These are phyloP conservation scores for Fraxinus americana DNA, from an alignment of 257 asterid species.

Conservation along the genomic window DNA sequence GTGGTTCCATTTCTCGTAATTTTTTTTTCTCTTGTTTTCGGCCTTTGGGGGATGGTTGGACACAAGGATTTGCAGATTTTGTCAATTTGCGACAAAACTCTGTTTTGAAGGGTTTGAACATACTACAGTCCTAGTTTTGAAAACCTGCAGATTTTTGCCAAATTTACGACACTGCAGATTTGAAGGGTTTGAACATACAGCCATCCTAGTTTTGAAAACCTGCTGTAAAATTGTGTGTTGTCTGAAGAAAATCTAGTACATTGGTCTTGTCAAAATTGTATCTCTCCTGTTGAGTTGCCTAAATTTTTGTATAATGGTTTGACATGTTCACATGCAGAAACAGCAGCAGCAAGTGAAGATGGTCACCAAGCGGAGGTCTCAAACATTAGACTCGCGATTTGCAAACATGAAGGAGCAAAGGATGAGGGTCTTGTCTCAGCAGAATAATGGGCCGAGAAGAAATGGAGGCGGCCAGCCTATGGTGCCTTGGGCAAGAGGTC, in stretches of 20 bases:
- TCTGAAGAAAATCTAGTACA: background rate
- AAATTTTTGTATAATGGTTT: background rate
- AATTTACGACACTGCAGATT: no score
- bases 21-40: background rate
- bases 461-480: slow-evolving; percentile 51
- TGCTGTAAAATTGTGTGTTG: background rate
- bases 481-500: slow-evolving; percentile 78
- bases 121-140: background rate
- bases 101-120: background rate
- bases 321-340: slow-evolving; percentile 40
- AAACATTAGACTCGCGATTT: slow-evolving; percentile 80
- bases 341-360: slow-evolving; percentile 39
- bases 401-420: slow-evolving; percentile 91
- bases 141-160: background rate
- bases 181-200: background rate
- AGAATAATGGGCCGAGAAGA: slow-evolving; percentile 45
- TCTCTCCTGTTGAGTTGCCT: background rate
- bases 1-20: background rate
- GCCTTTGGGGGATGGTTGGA: background rate
- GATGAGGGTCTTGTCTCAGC: slow-evolving; percentile 53
- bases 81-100: background rate
- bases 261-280: background rate
- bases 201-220: background rate
- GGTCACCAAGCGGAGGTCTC: slow-evolving; percentile 58
- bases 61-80: background rate